Conservation (phyloP, 2,329 filamentous ascomycete species). For the Hymenoscyphus occultus region DNA sequence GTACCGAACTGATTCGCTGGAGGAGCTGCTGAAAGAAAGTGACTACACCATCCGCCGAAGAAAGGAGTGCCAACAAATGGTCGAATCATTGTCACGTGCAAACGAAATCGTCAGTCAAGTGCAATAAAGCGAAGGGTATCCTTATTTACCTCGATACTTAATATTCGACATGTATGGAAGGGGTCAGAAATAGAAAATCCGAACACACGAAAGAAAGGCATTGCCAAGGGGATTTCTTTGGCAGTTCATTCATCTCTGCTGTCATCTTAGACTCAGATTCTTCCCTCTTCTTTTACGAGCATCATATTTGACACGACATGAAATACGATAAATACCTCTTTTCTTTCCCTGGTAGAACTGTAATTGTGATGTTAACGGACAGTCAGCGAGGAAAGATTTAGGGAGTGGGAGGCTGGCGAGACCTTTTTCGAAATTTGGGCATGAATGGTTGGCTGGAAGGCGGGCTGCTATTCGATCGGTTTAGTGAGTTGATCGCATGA, state of each 20-base stretch:
- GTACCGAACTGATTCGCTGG: slow-evolving; percentile 87
- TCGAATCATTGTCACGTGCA: slow-evolving; percentile 84
- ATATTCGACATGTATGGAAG: neutral
- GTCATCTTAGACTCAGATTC: slow-evolving; percentile 1
- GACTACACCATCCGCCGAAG: slow-evolving; percentile 92
- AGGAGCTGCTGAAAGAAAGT: slow-evolving; percentile 94
- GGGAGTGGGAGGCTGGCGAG: neutral
- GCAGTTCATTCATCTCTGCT: neutral
- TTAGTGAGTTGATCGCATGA: neutral
- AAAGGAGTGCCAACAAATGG: slow-evolving; percentile 99
- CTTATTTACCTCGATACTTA: neutral
- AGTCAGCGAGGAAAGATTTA: neutral
- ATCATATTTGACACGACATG: slow-evolving; percentile 3
- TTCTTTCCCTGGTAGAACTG: neutral
- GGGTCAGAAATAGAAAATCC: neutral
- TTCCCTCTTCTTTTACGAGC: neutral
- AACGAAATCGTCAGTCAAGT: slow-evolving; percentile 92
- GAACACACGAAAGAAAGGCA: neutral
- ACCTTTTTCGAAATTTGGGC: neutral
- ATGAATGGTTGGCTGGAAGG: neutral
- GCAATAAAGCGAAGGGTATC: slow-evolving; percentile 29
- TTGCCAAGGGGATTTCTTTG: neutral
- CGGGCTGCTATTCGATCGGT: neutral
- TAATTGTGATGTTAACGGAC: slow-evolving; percentile 1
- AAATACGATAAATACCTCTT: neutral